phyloP scores from a whole-genome alignment of 257 asterid genomes.

The Solanum chilense region DNA sequence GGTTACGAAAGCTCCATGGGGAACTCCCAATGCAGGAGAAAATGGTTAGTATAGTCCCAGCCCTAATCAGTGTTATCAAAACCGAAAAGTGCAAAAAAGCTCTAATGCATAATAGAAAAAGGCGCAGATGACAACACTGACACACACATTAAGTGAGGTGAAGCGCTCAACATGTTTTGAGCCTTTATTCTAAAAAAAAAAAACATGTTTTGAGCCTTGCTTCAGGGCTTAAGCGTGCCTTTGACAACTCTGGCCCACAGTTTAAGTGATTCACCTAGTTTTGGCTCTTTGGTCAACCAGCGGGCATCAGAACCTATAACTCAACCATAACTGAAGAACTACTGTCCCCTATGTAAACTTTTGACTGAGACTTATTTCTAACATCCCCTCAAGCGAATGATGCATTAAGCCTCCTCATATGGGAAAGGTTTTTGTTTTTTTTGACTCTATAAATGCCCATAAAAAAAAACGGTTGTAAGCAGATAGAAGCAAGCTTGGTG shows the following conservation, averaged over 20 bases:
- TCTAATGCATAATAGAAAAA: not conserved
- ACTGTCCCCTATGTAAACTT: not conserved
- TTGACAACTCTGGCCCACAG: not conserved
- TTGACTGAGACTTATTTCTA: not conserved
- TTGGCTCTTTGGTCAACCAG: not conserved
- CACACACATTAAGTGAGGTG: not conserved
- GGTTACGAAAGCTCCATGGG: not conserved
- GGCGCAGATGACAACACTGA: not conserved
- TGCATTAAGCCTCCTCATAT: not conserved
- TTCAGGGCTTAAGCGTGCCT: not conserved
- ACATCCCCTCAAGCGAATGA: not conserved
- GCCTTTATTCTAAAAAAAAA: not conserved
- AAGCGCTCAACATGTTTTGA: not conserved
- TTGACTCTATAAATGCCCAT: not conserved
- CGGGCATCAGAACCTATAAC: not conserved
- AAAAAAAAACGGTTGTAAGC: not conserved
- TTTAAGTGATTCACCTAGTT: not conserved
- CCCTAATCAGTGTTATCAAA: not conserved
- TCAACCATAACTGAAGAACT: not conserved
- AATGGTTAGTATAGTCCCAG: not conserved
- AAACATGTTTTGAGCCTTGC: not conserved
- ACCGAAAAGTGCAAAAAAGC: not conserved
- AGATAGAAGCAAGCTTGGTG: not conserved
- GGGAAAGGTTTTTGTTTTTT: not conserved
- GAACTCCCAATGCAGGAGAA: not conserved